These are phyloP conservation scores for Pythium sp. DNA, from an alignment of 352 stramenopile species.

Conservation along the genomic window DNA sequence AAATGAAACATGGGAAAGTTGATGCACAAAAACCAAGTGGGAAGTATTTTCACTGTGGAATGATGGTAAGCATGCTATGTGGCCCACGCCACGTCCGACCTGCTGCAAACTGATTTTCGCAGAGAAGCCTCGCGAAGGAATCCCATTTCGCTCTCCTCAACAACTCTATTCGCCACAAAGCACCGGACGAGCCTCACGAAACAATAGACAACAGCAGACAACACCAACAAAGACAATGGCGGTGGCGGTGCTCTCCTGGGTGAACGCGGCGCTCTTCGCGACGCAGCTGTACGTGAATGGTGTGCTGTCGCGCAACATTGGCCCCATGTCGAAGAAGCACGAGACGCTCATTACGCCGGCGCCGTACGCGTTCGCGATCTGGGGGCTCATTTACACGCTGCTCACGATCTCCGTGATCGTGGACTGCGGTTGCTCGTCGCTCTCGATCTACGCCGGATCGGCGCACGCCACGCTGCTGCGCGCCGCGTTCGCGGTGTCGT, in stretches of 20 bases:
- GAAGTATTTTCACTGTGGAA: no score
- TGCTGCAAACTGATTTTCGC: not conserved
- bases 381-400: slow-evolving; percentile 74
- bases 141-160: no score
- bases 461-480: slow-evolving; percentile 49
- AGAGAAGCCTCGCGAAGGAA: not conserved
- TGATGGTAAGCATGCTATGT: not conserved
- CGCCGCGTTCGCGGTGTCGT: slow-evolving; percentile 57
- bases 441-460: slow-evolving; percentile 53
- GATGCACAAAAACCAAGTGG: no score
- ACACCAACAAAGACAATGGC: slow-evolving; percentile 6
- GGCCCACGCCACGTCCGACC: not conserved
- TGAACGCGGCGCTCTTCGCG: slow-evolving; percentile 62
- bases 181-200: not conserved
- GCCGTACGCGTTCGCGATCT: slow-evolving; percentile 76
- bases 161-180: not conserved
- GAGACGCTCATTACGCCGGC: slow-evolving; percentile 78
- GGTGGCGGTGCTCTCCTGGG: slow-evolving; percentile 37
- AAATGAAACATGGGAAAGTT: no score
- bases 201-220: no score
- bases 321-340: slow-evolving; percentile 53
- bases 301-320: slow-evolving; percentile 43
- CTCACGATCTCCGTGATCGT: slow-evolving; percentile 58
- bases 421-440: slow-evolving; percentile 63
- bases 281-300: slow-evolving; percentile 67